Conservation (phyloP, 768 basidiomycete species). For the Leccinum barrowsii region DNA sequence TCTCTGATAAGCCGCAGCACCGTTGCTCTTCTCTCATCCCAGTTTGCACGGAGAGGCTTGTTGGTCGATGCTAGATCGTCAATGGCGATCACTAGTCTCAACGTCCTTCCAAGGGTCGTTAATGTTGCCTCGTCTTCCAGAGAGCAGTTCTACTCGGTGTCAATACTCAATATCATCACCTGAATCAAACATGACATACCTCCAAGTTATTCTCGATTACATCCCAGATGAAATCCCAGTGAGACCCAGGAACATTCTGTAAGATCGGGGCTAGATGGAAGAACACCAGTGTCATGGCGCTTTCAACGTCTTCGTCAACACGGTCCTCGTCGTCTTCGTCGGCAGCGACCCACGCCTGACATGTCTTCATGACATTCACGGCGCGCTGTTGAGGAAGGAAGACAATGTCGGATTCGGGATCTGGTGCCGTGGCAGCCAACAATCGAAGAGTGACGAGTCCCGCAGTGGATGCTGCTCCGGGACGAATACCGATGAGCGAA, state of each 20-base stretch:
- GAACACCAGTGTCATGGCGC: slow-evolving; percentile 71
- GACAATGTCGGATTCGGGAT: slow-evolving; percentile 70
- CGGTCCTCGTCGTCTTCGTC: slow-evolving; percentile 55
- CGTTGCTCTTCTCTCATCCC: slow-evolving; percentile 53
- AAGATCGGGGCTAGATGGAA: slow-evolving; percentile 78
- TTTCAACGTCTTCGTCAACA: slow-evolving; percentile 75
- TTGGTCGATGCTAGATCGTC: slow-evolving; percentile 72
- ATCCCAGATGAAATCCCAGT: slow-evolving; percentile 94
- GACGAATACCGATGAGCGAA: slow-evolving; percentile 62
- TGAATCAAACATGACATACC: slow-evolving; percentile 39
- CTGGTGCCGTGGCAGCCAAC: slow-evolving; percentile 71
- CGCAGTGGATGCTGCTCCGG: slow-evolving; percentile 58
- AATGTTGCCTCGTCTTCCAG: slow-evolving; percentile 57
- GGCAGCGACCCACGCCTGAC: slow-evolving; percentile 75
- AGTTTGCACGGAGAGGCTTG: slow-evolving; percentile 64
- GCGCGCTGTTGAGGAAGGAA: slow-evolving; percentile 85
- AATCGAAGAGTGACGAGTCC: slow-evolving; percentile 69
- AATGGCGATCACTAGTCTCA: slow-evolving; percentile 63
- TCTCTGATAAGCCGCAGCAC: slow-evolving; percentile 61
- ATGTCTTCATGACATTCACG: slow-evolving; percentile 81
- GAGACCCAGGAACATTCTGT: slow-evolving; percentile 79
- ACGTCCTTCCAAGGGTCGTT: slow-evolving; percentile 62
- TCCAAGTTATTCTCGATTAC: slow-evolving; percentile 85
- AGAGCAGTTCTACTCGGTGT: slow-evolving; percentile 50
- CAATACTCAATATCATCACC: background rate